Evolutionary conservation across 176 grass and related monocot species (phyloP).

Genomic region (Miscanthus lutarioriparius): DNA sequence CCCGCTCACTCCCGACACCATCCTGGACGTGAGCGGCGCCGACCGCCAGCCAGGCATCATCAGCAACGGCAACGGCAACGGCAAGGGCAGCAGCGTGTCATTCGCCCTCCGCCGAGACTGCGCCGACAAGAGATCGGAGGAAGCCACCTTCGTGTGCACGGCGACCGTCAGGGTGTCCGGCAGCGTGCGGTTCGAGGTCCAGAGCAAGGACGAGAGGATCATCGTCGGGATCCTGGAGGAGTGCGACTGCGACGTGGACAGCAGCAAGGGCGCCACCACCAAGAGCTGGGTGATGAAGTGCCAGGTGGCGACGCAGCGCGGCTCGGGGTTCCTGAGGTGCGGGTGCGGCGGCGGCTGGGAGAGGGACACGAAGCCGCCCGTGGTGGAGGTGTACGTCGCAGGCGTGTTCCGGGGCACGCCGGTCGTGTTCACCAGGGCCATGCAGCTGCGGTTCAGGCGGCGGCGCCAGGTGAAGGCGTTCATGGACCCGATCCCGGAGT

Average conservation of each 20-base stretch:
- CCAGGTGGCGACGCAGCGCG: conserved; percentile 26
- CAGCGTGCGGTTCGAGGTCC: conserved; percentile 75
- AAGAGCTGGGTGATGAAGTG: conserved; percentile 70
- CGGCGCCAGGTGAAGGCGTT: conserved; percentile 21
- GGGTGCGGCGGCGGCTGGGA: not conserved
- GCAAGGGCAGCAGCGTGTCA: conserved; percentile 26
- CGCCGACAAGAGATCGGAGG: conserved; percentile 33
- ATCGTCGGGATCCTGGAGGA: conserved; percentile 62
- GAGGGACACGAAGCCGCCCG: conserved; percentile 20
- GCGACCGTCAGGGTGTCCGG: conserved; percentile 56
- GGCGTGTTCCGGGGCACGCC: conserved; percentile 59
- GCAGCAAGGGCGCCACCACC: not conserved
- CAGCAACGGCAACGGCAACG: not conserved
- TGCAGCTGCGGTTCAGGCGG: conserved; percentile 51
- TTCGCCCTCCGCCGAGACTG: conserved; percentile 56
- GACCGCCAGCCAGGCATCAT: not conserved
- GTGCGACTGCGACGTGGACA: conserved; percentile 36
- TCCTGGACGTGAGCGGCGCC: conserved; percentile 45
- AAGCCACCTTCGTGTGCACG: conserved; percentile 65
- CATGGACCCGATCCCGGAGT: conserved; percentile 69
- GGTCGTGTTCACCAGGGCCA: conserved; percentile 65
- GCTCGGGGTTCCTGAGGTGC: conserved; percentile 35
- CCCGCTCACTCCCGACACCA: conserved; percentile 57
- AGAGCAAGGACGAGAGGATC: conserved; percentile 46
- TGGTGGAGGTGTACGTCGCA: conserved; percentile 70